These are phyloP conservation scores for Cryptosporidium viatorum DNA, from an alignment of 169 alveolate species.

Conservation along the genomic window DNA sequence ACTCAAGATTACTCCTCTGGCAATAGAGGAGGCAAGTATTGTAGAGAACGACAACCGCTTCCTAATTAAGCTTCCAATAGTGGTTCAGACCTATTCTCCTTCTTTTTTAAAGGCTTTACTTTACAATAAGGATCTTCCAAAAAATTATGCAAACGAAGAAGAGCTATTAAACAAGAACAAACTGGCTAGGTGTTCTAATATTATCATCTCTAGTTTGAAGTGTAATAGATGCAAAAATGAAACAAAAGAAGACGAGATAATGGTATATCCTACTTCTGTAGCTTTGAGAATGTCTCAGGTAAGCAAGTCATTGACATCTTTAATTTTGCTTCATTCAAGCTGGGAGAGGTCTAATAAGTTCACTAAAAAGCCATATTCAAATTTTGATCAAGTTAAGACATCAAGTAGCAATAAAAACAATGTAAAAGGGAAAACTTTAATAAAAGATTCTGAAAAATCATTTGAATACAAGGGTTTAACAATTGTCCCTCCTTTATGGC, in stretches of 20 bases:
- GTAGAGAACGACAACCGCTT: background rate
- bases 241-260: background rate
- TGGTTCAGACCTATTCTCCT: constrained; percentile 74
- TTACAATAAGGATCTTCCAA: constrained; percentile 69
- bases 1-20: constrained; percentile 51
- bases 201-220: background rate
- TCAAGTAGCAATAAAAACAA: background rate
- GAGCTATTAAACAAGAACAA: constrained; percentile 30
- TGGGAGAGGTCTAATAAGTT: constrained; percentile 68
- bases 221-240: background rate
- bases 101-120: constrained; percentile 60
- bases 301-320: constrained; percentile 52
- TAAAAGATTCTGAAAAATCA: background rate
- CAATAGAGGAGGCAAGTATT: constrained; percentile 30
- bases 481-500: constrained; percentile 72
- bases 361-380: background rate
- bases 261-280: constrained; percentile 48
- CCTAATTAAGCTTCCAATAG: constrained; percentile 54
- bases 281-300: constrained; percentile 68
- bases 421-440: background rate
- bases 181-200: constrained; percentile 40
- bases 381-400: background rate
- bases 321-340: constrained; percentile 32
- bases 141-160: constrained; percentile 65
- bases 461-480: constrained; percentile 69